These are phyloP conservation scores for Thozetella sp. DNA, from an alignment of 495 filamentous ascomycete species.

Conservation along the genomic window DNA sequence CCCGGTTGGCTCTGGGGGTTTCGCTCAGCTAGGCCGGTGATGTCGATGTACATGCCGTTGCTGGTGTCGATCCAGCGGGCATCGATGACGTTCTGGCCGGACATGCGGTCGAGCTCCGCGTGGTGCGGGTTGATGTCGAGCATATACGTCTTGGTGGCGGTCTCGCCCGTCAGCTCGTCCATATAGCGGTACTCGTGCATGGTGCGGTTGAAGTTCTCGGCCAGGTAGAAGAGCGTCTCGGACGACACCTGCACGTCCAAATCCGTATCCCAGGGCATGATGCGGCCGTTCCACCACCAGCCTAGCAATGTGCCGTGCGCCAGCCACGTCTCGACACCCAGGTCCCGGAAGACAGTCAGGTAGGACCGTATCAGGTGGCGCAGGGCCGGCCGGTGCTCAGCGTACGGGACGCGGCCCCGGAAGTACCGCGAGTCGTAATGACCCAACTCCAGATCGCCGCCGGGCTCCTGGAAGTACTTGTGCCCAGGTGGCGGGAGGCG, in stretches of 20 bases:
- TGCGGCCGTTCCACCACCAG: constrained; percentile 90
- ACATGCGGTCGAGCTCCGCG: constrained; percentile 57
- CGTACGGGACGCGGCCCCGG: constrained; percentile 59
- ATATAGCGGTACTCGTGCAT: constrained; percentile 59
- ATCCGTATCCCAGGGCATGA: constrained; percentile 89
- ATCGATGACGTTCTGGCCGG: constrained; percentile 81
- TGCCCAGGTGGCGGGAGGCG: constrained; percentile 12
- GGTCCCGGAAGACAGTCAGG: constrained; percentile 62
- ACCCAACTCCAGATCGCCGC: constrained; percentile 53
- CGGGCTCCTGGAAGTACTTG: constrained; percentile 60
- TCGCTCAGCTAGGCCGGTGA: constrained; percentile 78
- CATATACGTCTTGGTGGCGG: constrained; percentile 51
- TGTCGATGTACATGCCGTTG: constrained; percentile 84
- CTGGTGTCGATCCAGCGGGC: constrained; percentile 79
- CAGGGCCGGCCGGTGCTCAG: constrained; percentile 63
- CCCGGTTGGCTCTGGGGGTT: constrained; percentile 58
- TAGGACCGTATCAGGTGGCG: constrained; percentile 74
- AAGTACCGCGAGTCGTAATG: constrained; percentile 80
- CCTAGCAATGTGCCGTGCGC: constrained; percentile 85
- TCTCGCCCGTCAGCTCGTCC: constrained; percentile 25
- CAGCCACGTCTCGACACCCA: constrained; percentile 81
- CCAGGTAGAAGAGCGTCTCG: constrained; percentile 63
- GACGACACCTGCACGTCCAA: constrained; percentile 80
- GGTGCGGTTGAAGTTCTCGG: constrained; percentile 65
- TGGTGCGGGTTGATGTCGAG: constrained; percentile 80